Base-by-base conservation (phyloP, 2,329 filamentous ascomycete genomes). In the Colletotrichum spinosum region DNA sequence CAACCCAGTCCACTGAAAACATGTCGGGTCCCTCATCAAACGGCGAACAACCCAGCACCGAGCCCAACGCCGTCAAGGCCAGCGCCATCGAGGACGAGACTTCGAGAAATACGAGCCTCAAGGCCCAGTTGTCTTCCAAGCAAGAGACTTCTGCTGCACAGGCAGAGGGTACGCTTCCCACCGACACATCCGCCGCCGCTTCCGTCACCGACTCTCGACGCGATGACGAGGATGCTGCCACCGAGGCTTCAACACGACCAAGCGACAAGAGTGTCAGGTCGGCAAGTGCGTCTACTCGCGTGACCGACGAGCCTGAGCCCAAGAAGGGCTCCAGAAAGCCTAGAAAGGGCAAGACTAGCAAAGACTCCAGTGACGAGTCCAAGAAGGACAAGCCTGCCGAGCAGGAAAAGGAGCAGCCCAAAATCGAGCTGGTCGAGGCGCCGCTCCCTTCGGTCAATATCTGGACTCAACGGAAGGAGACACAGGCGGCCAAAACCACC, bases 391-490 rank as follows among this genome's bases (percentile, higher is more conserved):
- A 89, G 57, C 80, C 85, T 15, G 82, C 85, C 49, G 88, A 89
- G 69, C 87, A 89, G 71, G 87, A 87, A 70, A 84, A 86, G 65
- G 80, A 87, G 67, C 81, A 82, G 12, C 81, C 86, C 71, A 88
- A 90, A 72, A 80, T 88, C 49, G 86, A 90, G 71, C 83, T 97
- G 46, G 90, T 91, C 51, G 93, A 96, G 67, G 95, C 95, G 15
- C 91, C 93, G 37, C 84, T 92, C 48, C 96, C 96, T 1, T 78
- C 88, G 2, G 91, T 97, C 63, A 99, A 99, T 76, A 83, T 94
- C 68, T 99, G 96, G 95, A 86, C 90, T 68, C 88, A 94, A 78
- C 88, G 94, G 60, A 90, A 86, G 71, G 90, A 93, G 72, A 89
- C 88, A 51, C 79, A 84, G 49, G 81, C 84, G 68, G 81, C 86